phyloP scores from a whole-genome alignment of 2,329 filamentous ascomycete species.

The Neonectria coccinea region DNA sequence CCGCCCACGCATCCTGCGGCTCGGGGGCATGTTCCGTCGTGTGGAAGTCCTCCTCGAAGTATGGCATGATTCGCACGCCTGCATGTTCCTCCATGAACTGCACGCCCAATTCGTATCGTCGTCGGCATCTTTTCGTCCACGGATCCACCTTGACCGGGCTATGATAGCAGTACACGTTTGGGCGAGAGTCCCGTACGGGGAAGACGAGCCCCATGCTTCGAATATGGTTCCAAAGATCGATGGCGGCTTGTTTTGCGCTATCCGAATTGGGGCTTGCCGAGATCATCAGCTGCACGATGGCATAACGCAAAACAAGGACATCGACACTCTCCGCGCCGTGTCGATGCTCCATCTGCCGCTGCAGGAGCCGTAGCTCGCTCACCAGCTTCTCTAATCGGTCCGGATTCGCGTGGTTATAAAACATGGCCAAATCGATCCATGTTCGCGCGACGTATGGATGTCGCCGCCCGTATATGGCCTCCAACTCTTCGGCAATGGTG shows the following conservation, averaged over 20 bases:
- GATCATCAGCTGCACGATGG: constrained; percentile 55
- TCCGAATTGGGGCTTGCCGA: constrained; percentile 50
- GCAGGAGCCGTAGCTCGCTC: constrained; percentile 52
- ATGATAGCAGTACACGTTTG: constrained; percentile 57
- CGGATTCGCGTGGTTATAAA: constrained; percentile 53
- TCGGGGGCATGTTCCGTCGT: constrained; percentile 54
- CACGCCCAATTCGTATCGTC: constrained; percentile 54
- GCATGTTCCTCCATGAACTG: constrained; percentile 54
- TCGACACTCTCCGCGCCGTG: constrained; percentile 51
- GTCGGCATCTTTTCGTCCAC: constrained; percentile 57
- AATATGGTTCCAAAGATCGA: constrained; percentile 54
- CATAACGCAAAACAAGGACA: constrained; percentile 54
- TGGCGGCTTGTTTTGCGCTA: constrained; percentile 50
- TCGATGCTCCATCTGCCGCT: constrained; percentile 52
- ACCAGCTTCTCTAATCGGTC: constrained; percentile 54
- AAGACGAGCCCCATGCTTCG: constrained; percentile 52
- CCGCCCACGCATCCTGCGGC: constrained; percentile 53
- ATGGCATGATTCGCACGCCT: constrained; percentile 53
- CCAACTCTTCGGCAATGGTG: constrained; percentile 57
- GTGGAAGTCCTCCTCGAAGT: constrained; percentile 60
- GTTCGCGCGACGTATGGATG: constrained; percentile 58
- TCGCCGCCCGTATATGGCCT: constrained; percentile 57
- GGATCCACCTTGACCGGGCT: constrained; percentile 59
- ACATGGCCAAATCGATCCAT: constrained; percentile 57
- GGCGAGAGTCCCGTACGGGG: constrained; percentile 51